Conservation (phyloP, 192 early-diverging fungal genomes). For the Coemansia sp. region DNA sequence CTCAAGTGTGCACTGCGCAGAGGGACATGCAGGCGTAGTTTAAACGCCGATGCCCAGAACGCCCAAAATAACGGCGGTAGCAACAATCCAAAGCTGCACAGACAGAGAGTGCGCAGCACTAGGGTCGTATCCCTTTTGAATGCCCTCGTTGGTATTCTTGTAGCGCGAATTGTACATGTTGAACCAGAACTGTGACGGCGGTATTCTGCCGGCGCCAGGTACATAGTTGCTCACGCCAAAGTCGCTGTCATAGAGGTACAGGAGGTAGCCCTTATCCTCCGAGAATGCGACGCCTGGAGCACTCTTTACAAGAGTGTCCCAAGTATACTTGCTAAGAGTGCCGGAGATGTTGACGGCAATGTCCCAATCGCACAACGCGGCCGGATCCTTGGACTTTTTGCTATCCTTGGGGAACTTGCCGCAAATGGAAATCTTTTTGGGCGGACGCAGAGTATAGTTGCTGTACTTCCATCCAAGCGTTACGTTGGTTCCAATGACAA, state of each 20-base stretch:
- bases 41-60: slow-evolving; percentile 3
- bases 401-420: slow-evolving; percentile 43
- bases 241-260: slow-evolving; percentile 53
- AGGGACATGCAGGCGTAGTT: background rate
- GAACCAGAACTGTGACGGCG: slow-evolving; percentile 41
- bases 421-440: slow-evolving; percentile 45
- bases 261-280: slow-evolving; percentile 35
- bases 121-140: slow-evolving; percentile 49
- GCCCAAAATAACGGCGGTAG: slow-evolving; percentile 18
- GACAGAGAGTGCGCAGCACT: slow-evolving; percentile 20
- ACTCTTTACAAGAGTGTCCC: slow-evolving; percentile 45
- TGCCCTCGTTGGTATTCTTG: slow-evolving; percentile 43
- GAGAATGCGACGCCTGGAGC: slow-evolving; percentile 38
- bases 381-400: slow-evolving; percentile 16
- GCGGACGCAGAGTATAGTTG: slow-evolving; percentile 32
- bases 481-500: slow-evolving; percentile 45
- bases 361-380: slow-evolving; percentile 42
- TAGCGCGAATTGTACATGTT: slow-evolving; percentile 56
- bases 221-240: slow-evolving; percentile 30
- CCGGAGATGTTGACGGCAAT: slow-evolving; percentile 53
- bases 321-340: slow-evolving; percentile 33
- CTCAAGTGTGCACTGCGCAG: background rate
- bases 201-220: slow-evolving; percentile 40
- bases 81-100: slow-evolving; percentile 23
- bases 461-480: slow-evolving; percentile 47